Evolutionary conservation across 2,329 filamentous ascomycete species (phyloP).

Genomic region (Neopestalotiopsis sp.): DNA sequence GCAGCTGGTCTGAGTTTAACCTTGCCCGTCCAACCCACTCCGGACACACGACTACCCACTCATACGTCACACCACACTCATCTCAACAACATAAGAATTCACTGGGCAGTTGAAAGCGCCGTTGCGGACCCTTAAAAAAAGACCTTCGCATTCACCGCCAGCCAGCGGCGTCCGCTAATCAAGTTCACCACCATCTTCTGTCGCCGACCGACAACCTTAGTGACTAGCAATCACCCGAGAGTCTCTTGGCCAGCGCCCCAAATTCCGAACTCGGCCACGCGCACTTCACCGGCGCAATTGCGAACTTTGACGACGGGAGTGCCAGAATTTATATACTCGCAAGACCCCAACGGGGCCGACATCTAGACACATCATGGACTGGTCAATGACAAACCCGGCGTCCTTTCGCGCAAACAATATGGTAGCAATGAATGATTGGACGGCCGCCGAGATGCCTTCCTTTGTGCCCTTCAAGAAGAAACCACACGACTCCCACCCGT

Average conservation of each 20-base stretch:
- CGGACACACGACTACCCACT: neutral
- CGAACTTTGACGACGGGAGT: neutral
- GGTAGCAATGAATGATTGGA: conserved; percentile 19
- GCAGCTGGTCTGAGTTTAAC: neutral
- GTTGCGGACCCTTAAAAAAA: neutral
- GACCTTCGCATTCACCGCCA: neutral
- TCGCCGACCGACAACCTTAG: neutral
- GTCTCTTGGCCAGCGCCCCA: neutral
- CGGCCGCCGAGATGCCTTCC: conserved; percentile 42
- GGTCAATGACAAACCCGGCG: conserved; percentile 43
- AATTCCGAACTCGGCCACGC: neutral
- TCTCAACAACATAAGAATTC: neutral
- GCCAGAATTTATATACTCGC: neutral
- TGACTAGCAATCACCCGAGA: neutral
- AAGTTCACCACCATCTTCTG: neutral
- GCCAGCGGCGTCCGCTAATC: neutral
- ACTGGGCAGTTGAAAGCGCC: neutral
- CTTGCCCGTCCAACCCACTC: neutral
- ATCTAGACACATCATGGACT: conserved; percentile 28
- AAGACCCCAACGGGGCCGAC: neutral
- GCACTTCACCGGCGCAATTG: neutral
- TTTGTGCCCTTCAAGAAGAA: conserved; percentile 40
- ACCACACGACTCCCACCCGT: conserved; percentile 61
- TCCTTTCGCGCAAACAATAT: conserved; percentile 46
- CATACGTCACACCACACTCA: conserved; percentile 6